Evolutionary conservation across 768 basidiomycete species (phyloP).

Genomic region (Steccherinum ochraceum): DNA sequence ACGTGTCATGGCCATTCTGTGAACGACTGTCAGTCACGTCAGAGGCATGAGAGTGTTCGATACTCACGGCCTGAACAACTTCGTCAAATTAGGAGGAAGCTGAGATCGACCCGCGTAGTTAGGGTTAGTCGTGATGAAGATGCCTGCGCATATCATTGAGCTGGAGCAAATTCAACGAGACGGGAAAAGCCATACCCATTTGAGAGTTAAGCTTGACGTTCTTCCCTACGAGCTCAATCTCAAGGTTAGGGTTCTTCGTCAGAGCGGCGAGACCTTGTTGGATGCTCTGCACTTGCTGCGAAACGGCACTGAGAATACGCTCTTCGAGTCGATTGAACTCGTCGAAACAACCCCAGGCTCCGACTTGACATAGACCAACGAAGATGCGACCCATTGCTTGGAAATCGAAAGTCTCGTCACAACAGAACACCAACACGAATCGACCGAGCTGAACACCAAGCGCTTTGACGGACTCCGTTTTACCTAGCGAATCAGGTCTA

Average conservation of each 20-base stretch:
- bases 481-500: no score
- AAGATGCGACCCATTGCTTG: slow-evolving; percentile 99
- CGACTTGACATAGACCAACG: slow-evolving; percentile 96
- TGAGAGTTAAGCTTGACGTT: slow-evolving; percentile 89
- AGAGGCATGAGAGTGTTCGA: background rate
- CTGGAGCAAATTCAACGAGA: background rate
- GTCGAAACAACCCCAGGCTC: slow-evolving; percentile 98
- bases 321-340: slow-evolving; percentile 99
- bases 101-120: slow-evolving; percentile 97
- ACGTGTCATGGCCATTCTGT: slow-evolving; percentile 99
- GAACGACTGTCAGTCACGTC: slow-evolving; percentile 5
- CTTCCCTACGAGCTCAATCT: slow-evolving; percentile 96
- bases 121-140: slow-evolving; percentile 99
- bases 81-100: slow-evolving; percentile 81
- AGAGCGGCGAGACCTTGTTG: slow-evolving; percentile 89
- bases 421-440: slow-evolving; percentile 99
- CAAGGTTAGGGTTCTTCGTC: slow-evolving; percentile 76
- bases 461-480: slow-evolving; percentile 99
- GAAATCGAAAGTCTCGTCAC: slow-evolving; percentile 99
- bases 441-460: slow-evolving; percentile 95
- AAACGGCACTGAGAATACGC: slow-evolving; percentile 94
- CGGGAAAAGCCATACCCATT: slow-evolving; percentile 53
- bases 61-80: slow-evolving; percentile 87
- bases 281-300: slow-evolving; percentile 98
- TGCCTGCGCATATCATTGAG: slow-evolving; percentile 42